Conservation (phyloP, 768 basidiomycete genomes). For the Amylocystis lapponica region DNA sequence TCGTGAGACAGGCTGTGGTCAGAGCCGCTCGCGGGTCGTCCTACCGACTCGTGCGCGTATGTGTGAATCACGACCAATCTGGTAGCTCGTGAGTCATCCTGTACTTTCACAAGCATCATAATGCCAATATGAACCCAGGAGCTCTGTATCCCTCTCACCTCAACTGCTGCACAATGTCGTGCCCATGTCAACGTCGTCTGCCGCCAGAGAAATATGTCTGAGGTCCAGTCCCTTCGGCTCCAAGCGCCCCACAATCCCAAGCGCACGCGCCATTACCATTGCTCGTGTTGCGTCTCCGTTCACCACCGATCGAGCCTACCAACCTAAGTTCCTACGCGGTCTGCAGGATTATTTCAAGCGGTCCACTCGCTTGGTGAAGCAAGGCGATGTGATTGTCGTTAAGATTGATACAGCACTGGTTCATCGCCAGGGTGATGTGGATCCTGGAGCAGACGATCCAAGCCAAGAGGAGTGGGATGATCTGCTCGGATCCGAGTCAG, state of each 20-base stretch:
- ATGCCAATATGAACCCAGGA: neutral
- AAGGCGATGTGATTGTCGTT: conserved; percentile 69
- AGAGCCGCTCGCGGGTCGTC: conserved; percentile 28
- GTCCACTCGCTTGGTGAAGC: conserved; percentile 53
- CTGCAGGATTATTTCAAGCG: conserved; percentile 59
- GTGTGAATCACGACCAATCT: conserved; percentile 38
- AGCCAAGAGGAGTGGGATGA: conserved; percentile 4
- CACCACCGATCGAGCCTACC: conserved; percentile 59
- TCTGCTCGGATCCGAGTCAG: conserved; percentile 1
- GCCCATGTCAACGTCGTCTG: too few relatives aligned
- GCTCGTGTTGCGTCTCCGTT: conserved; percentile 77
- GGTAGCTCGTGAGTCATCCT: conserved; percentile 5
- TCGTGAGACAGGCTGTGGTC: conserved; percentile 43
- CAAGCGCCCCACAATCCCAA: conserved; percentile 54
- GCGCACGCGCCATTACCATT: conserved; percentile 63
- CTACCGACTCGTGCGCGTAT: conserved; percentile 52
- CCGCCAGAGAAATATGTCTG: conserved; percentile 19
- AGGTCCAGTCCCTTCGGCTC: conserved; percentile 56
- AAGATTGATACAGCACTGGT: conserved; percentile 49
- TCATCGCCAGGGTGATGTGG: conserved; percentile 7
- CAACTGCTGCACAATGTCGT: conserved; percentile 14
- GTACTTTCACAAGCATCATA: neutral
- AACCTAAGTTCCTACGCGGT: conserved; percentile 52
- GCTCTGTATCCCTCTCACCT: conserved; percentile 12
- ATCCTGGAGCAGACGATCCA: conserved; percentile 1